phyloP scores from a whole-genome alignment of 495 filamentous ascomycete genomes.

The Amniculicola lignicola region DNA sequence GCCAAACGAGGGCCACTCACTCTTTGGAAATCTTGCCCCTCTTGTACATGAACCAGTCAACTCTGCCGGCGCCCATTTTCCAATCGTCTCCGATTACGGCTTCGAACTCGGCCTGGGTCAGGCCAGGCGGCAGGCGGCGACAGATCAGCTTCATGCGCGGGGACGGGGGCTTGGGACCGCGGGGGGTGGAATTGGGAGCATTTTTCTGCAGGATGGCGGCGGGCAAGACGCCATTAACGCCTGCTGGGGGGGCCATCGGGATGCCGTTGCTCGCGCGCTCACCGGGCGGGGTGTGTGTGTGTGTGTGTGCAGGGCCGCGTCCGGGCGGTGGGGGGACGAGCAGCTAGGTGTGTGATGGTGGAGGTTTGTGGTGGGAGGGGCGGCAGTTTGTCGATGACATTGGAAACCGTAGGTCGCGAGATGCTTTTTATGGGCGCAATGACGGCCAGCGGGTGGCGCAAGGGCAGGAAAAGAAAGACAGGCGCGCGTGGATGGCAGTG shows the following conservation, averaged over 20 bases:
- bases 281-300: no score
- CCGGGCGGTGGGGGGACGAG: background rate
- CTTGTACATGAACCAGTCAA: conserved; percentile 77
- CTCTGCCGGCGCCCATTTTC: conserved; percentile 71
- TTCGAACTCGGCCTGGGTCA: conserved; percentile 78
- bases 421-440: no score
- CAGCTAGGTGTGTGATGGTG: conserved; percentile 3
- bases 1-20: conserved; percentile 55
- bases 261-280: no score
- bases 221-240: conserved; percentile 58
- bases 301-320: background rate
- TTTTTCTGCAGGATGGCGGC: conserved; percentile 60
- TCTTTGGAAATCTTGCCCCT: conserved; percentile 85
- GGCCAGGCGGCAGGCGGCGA: conserved; percentile 77
- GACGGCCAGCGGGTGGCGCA: no score
- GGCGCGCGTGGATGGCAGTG: no score
- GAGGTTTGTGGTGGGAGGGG: background rate
- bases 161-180: conserved; percentile 52
- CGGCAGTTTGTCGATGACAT: conserved; percentile 12
- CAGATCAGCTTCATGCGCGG: conserved; percentile 81
- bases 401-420: no score
- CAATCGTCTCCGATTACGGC: conserved; percentile 74
- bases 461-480: no score
- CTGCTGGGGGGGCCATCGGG: conserved; percentile 27
- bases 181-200: conserved; percentile 38